Conservation (phyloP, 352 stramenopile species). For the Globisporangium takayamanum region DNA sequence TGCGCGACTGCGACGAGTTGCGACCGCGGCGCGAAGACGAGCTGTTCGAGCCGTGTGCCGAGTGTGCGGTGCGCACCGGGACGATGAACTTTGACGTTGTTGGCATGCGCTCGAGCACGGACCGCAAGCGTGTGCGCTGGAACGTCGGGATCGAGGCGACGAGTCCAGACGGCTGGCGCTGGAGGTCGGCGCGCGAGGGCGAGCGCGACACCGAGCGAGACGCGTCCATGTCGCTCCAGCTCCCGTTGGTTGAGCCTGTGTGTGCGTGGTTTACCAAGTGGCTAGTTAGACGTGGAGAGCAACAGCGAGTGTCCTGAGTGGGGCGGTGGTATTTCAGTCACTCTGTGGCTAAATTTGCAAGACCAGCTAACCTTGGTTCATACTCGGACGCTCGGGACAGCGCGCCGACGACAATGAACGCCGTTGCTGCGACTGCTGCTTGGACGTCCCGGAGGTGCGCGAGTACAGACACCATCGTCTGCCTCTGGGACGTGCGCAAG, state of each 20-base stretch:
- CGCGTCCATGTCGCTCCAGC: neutral
- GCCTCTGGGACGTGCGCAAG: too few relatives aligned
- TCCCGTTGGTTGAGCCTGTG: neutral
- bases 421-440: too few relatives aligned
- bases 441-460: too few relatives aligned
- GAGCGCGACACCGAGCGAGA: neutral
- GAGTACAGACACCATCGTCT: too few relatives aligned
- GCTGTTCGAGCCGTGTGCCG: conserved; percentile 5
- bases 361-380: too few relatives aligned
- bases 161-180: neutral
- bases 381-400: too few relatives aligned
- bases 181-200: conserved; percentile 1
- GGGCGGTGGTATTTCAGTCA: too few relatives aligned
- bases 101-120: neutral
- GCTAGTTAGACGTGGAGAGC: too few relatives aligned
- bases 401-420: too few relatives aligned
- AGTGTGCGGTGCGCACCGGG: neutral
- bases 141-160: conserved; percentile 5
- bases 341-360: too few relatives aligned
- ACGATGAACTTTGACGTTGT: conserved; percentile 4
- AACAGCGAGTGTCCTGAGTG: too few relatives aligned
- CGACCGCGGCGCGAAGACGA: conserved; percentile 6
- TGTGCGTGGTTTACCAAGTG: too few relatives aligned
- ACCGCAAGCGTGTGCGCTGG: conserved; percentile 2
- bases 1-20: conserved; percentile 11